A percentile compares a stretch with the other conserved stretches of the same genome.
Conservation (phyloP, 2,329 filamentous ascomycete species). For the Penicillium sclerotigenum region DNA sequence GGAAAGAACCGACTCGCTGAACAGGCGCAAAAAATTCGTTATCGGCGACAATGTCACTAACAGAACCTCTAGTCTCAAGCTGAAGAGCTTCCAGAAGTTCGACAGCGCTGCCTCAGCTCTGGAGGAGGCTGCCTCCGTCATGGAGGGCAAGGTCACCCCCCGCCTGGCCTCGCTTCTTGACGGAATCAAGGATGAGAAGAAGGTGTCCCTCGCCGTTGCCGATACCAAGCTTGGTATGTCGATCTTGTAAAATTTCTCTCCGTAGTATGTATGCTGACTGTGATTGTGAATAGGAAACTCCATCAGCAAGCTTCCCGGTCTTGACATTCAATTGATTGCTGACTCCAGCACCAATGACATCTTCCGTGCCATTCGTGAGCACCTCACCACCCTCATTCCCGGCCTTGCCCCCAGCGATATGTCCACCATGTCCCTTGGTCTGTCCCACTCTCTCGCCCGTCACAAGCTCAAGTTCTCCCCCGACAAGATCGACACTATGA, state of each 20-base stretch:
- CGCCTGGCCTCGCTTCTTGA: conserved; percentile 79
- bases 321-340: conserved; percentile 79
- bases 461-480: conserved; percentile 99
- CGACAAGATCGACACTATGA: conserved; percentile 99
- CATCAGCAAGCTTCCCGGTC: conserved; percentile 85
- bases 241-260: background rate
- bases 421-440: conserved; percentile 90
- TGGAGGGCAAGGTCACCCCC: conserved; percentile 92
- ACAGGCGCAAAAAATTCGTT: conserved; percentile 28
- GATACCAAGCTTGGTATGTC: conserved; percentile 75
- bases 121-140: conserved; percentile 82
- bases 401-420: conserved; percentile 81
- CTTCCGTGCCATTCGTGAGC: conserved; percentile 89
- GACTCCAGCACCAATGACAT: conserved; percentile 81
- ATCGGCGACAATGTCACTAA: conserved; percentile 23
- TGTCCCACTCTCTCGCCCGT: conserved; percentile 92
- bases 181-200: conserved; percentile 94
- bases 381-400: conserved; percentile 85
- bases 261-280: conserved; percentile 13
- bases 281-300: conserved; percentile 58
- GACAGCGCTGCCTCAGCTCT: conserved; percentile 87
- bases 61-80: conserved; percentile 64
- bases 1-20: conserved; percentile 3
- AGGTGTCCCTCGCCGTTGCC: conserved; percentile 88
- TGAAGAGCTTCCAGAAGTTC: conserved; percentile 98